A percentile compares a stretch with the other conserved stretches of the same genome.
These are phyloP conservation scores for Vitis amurensis DNA, from an alignment of 164 flowering plant genomes.

Conservation along the genomic window DNA sequence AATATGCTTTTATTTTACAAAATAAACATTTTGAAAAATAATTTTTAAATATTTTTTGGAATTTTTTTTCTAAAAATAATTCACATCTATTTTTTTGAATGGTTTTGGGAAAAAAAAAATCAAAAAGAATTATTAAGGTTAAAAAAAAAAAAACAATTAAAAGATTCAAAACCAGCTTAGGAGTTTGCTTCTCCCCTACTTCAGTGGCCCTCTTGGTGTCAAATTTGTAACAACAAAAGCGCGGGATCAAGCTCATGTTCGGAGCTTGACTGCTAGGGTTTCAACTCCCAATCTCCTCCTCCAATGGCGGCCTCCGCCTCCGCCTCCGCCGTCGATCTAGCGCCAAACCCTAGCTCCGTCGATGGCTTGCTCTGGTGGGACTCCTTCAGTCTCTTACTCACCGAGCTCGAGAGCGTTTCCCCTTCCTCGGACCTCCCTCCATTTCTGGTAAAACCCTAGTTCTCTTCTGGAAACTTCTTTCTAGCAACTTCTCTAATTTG, in stretches of 20 bases:
- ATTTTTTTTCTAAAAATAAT: too few species aligned
- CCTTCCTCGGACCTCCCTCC: slow-evolving; percentile 48
- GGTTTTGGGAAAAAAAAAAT: too few species aligned
- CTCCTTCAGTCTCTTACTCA: slow-evolving; percentile 59
- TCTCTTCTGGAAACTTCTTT: slow-evolving; percentile 1
- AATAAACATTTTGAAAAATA: too few species aligned
- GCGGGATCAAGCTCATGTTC: too few species aligned
- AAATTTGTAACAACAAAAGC: too few species aligned
- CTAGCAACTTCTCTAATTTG: neutral
- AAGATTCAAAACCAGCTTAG: too few species aligned
- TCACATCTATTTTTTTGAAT: too few species aligned
- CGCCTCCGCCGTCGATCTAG: neutral
- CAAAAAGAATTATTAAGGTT: too few species aligned
- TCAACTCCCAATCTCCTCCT: neutral
- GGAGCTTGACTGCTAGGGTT: slow-evolving; percentile 20
- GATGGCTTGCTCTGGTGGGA: slow-evolving; percentile 93
- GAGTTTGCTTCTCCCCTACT: neutral
- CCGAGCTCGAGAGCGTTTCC: slow-evolving; percentile 67
- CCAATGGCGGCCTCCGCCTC: slow-evolving; percentile 30
- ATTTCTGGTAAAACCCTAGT: slow-evolving; percentile 43
- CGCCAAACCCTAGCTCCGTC: slow-evolving; percentile 36
- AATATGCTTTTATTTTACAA: too few species aligned
- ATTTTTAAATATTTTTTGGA: too few species aligned
- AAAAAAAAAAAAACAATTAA: too few species aligned
- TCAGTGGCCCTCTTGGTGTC: neutral